Conservation (phyloP, 345 rosid species). For the Excoecaria agallocha region DNA sequence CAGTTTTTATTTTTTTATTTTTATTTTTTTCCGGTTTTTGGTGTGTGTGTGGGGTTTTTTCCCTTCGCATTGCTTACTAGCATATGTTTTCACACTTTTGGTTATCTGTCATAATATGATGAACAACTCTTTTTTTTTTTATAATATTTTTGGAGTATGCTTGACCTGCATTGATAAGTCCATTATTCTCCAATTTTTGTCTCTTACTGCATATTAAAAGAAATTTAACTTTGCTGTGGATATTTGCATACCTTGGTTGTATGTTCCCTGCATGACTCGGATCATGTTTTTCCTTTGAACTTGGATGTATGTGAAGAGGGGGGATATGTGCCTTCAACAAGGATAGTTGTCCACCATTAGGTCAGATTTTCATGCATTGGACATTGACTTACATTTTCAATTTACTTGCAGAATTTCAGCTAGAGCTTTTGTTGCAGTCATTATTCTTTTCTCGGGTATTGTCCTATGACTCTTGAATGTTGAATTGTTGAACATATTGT, state of each 20-base stretch:
- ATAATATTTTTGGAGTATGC: neutral
- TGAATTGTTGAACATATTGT: slow-evolving; percentile 19
- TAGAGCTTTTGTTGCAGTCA: slow-evolving; percentile 93
- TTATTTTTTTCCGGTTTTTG: neutral
- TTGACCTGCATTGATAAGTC: neutral
- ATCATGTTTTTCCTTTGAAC: neutral
- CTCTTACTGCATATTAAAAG: neutral
- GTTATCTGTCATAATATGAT: neutral
- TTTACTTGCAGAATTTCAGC: slow-evolving; percentile 79
- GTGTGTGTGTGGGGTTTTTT: too few species aligned
- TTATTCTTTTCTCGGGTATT: slow-evolving; percentile 91
- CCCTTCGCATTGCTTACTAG: neutral
- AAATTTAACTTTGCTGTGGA: neutral
- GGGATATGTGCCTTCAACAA: neutral
- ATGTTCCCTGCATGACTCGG: neutral
- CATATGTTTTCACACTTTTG: neutral
- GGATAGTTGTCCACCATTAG: neutral
- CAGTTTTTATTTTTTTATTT: slow-evolving; percentile 21
- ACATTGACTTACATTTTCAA: slow-evolving; percentile 14
- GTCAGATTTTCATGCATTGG: neutral
- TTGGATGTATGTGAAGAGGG: neutral
- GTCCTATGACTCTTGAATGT: slow-evolving; percentile 20
- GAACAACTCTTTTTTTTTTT: neutral
- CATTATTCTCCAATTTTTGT: neutral
- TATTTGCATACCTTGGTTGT: neutral